Evolutionary conservation across 768 basidiomycete species (phyloP), one percentile per base, ranked within the genome.

Genomic region (Dacryopinax primogenitus): DNA sequence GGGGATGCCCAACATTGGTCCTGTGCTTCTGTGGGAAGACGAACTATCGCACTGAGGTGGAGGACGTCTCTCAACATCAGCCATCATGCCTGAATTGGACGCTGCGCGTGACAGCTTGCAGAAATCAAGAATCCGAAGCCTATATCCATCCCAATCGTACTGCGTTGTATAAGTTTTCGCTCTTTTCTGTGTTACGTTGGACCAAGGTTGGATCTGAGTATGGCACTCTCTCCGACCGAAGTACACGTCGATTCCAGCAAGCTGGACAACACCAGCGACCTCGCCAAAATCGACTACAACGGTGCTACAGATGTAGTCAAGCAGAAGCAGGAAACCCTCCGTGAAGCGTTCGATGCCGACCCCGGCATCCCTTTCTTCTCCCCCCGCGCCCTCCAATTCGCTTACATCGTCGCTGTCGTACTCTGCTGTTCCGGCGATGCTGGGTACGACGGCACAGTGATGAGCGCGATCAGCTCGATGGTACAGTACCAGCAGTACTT

Each of bases 391-490:
- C 32, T 23, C 26, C 51, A 58, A 30, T 58, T 58, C 21, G 51
- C 51, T 13, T 58, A 58, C 51, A 70, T 81, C 61, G 73, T 80
- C 58, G 78, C 79, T 23, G 70, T 82, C 34, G 73, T 78, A 15
- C 76, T 77, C 12, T 81, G 79, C 65, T 81, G 77, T 68, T 82
- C 80, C 1, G 80, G 80, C 23, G 80, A 81, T 70, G 79, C 76
- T 66, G 81, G 81, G 4, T 82, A 82, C 66, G 82, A 83, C 69
- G 79, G 79, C 12, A 83, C 82, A 33, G 80, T 82, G 65, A 82
- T 82, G 81, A 76, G 78, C 26, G 78, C 80, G 51, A 78, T 82
- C 70, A 82, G 82, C 68, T 76, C 77, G 63, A 82, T 82, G 81
- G 64, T 69, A 36, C 73, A 74, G 62, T 74, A 69, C 66, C 81